Conservation (phyloP, 2,329 filamentous ascomycete genomes). For the Fusarium newnesense region DNA sequence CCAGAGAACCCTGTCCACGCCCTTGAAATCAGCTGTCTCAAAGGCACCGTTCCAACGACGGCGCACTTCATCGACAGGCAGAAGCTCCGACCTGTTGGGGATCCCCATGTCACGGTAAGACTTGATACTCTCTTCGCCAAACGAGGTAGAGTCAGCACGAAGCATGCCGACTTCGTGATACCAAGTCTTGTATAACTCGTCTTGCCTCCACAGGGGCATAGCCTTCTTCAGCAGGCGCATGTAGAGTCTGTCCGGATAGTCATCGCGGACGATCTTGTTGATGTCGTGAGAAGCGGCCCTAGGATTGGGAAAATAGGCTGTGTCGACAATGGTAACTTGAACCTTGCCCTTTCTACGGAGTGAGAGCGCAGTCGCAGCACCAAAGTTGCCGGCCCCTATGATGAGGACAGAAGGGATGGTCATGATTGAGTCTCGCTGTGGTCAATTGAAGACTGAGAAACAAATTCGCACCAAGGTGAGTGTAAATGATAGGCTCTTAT, state of each 20-base stretch:
- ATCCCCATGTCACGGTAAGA: constrained; percentile 51
- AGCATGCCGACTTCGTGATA: constrained; percentile 70
- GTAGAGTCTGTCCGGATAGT: constrained; percentile 54
- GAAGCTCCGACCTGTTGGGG: constrained; percentile 51
- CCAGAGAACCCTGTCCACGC: constrained; percentile 64
- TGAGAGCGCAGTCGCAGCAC: constrained; percentile 54
- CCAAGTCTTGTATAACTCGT: constrained; percentile 61
- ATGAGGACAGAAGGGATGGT: constrained; percentile 48
- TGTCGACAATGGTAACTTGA: constrained; percentile 52
- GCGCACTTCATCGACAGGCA: constrained; percentile 63
- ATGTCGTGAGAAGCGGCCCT: constrained; percentile 59
- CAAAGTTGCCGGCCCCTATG: constrained; percentile 57
- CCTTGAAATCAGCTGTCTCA: constrained; percentile 65
- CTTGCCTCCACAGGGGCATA: constrained; percentile 53
- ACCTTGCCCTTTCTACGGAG: constrained; percentile 44
- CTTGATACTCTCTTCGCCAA: constrained; percentile 57
- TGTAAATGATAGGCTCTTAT: not conserved
- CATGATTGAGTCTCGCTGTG: constrained; percentile 22
- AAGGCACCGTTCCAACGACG: constrained; percentile 67
- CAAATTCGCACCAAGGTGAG: constrained; percentile 10
- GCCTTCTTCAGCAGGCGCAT: constrained; percentile 54
- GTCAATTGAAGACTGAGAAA: constrained; percentile 15
- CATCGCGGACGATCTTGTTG: constrained; percentile 57
- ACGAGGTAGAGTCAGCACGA: constrained; percentile 52
- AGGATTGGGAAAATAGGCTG: constrained; percentile 50